Base-by-base conservation (phyloP, 306 rosid genomes). In the Glycine latifolia region DNA sequence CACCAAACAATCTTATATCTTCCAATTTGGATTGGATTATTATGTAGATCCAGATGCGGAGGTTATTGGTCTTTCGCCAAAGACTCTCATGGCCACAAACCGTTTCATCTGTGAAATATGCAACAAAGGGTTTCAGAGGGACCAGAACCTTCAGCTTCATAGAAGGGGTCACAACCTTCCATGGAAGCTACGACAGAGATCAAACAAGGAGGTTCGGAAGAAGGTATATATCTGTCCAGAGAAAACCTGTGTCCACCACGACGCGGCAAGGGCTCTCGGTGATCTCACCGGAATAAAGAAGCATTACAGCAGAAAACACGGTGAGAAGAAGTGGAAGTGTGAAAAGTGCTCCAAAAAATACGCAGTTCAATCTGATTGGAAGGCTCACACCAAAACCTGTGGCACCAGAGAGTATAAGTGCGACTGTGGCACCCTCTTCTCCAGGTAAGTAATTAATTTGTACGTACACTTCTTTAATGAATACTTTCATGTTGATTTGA, bases 301-400 rank as follows among this genome's bases (percentile, higher is more conserved):
- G 79, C 97, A 93, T 59, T 93, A 86, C 68, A 91, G 97, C 83
- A 58, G 97, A 37, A 93, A 91, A 50, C 97, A 93, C 14, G 97
- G 97, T 13, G 97, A 93, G 90, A 93, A 93, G 87, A 93, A 93
- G 85, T 93, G 97, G 97, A 93, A 91, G 89, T 93, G 97, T 50
- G 97, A 91, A 0, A 93, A 91, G 87, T 93, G 97, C 73, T 89
- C 97, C 0, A 93, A 93, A 89, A 93, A 91, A 61, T 93, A 93
- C 67, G 97, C 97, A 0, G 97, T 93, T n/a, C 97, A 91, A 68
- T 93, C 97, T 15, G 97, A 93, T 72, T 93, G 97, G 97, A 93
- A 93, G 77, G 97, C 97, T 78, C 97, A 93, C 85, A 85, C 90
- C 78, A 93, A 93, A 77, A 93, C 97, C 3, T 93, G 97, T 80